Evolutionary conservation across 108 stramenopile species (phyloP), one percentile per base, ranked within the genome.

Genomic region (Bacterosira constricta): DNA sequence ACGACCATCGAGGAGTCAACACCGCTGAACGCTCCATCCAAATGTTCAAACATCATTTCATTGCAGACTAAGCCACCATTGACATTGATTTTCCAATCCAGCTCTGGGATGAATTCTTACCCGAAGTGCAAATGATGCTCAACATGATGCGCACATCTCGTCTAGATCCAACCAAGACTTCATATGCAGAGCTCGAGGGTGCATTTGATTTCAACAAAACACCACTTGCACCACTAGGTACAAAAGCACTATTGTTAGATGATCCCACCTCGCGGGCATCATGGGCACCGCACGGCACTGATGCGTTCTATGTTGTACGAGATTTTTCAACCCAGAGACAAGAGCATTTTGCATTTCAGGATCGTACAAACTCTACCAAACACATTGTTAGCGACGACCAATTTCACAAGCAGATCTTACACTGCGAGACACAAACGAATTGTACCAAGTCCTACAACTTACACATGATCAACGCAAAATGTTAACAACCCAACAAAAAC

Each of bases 151-250:
- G 76, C 5, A 21, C n/a, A 3, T 81, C 77, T 4, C 71, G 77
- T 6, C 29, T 79, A 34, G 66, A 85, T 53, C 81, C 77, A 47
- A 58, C 53, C 11, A 31, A 62, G 8, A 82, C 81, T 13, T 73
- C 85, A 5, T 72, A 72, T 32, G 57, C 59, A 7, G 49, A 51
- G 20, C 17, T 83, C 5, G 29, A 67, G 29, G 79, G 82, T 13
- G 18, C 17, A 17, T 70, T 67, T 18, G 58, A 82, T 62, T 79
- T 35, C 76, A 79, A 85, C 50, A 26, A 50, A 17, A 61, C 23
- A 21, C 37, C 35, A 3, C 31, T 45, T 9, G 52, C 60, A 37
- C 58, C 52, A 6, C 35, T 23, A 17, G 50, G 64, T 4, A 62
- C 42, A 1, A 17, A 10, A 26, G 30, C 47, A 1, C 12, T 71